A percentile compares a stretch with the other conserved stretches of the same genome.
phyloP scores from a whole-genome alignment of 108 stramenopile species.

The Poteriospumella lacustris region DNA sequence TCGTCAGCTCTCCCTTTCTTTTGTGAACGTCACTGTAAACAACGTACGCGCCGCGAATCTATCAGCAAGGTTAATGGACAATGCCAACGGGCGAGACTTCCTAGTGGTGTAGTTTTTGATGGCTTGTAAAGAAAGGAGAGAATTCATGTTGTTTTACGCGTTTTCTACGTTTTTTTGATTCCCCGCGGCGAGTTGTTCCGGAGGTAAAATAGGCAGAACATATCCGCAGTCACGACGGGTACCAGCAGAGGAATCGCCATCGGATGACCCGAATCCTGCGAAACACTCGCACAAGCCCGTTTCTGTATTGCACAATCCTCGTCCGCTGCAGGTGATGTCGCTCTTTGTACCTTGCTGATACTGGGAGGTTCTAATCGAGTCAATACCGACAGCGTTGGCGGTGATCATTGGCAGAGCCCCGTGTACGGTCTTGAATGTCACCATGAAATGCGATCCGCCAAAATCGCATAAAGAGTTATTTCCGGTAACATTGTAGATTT shows the following conservation, averaged over 20 bases:
- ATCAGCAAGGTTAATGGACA: no score
- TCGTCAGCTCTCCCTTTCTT: no score
- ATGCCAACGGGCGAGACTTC: no score
- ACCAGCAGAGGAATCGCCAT: not conserved
- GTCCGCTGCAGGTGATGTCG: not conserved
- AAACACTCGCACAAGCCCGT: slow-evolving; percentile 24
- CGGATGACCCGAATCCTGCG: slow-evolving; percentile 14
- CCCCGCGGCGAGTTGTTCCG: no score
- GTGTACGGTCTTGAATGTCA: slow-evolving; percentile 49
- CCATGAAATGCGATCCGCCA: not conserved
- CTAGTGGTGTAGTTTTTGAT: no score
- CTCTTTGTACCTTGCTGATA: slow-evolving; percentile 14
- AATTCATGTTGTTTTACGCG: no score
- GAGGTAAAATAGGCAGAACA: not conserved
- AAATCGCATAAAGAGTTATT: not conserved
- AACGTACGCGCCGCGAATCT: no score
- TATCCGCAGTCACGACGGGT: slow-evolving; percentile 19
- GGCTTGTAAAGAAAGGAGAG: no score
- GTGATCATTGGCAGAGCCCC: slow-evolving; percentile 39
- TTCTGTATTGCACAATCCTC: slow-evolving; percentile 4
- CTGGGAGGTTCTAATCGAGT: not conserved
- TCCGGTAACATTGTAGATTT: not conserved
- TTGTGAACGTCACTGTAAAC: no score
- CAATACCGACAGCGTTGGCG: slow-evolving; percentile 25
- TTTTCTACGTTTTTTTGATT: no score